Evolutionary conservation across 2,329 filamentous ascomycete species (phyloP).

Genomic region (Metarhizium humberi): DNA sequence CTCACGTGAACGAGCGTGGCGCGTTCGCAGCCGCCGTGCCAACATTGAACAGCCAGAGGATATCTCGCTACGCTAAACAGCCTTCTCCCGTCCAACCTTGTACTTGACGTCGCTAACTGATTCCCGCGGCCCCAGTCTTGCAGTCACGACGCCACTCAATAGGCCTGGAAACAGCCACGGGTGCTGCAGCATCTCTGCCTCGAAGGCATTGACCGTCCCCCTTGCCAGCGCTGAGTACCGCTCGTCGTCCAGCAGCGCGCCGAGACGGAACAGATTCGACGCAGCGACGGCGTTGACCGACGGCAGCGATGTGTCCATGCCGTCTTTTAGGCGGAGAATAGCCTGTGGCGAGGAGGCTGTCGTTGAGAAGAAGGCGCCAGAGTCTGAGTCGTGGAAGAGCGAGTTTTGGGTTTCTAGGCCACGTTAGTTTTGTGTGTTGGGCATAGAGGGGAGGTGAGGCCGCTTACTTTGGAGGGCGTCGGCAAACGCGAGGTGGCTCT

Average conservation of each 20-base stretch:
- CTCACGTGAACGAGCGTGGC: too few species aligned
- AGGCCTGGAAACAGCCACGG: slow-evolving; percentile 85
- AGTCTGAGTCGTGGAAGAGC: slow-evolving; percentile 64
- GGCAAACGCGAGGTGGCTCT: slow-evolving; percentile 68
- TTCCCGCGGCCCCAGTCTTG: slow-evolving; percentile 56
- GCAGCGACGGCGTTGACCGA: slow-evolving; percentile 85
- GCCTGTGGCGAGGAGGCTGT: slow-evolving; percentile 52
- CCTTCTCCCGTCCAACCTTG: slow-evolving; percentile 10
- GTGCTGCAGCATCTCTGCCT: slow-evolving; percentile 85
- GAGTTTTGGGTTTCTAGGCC: slow-evolving; percentile 58
- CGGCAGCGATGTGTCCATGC: slow-evolving; percentile 86
- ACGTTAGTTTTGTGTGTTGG: neutral
- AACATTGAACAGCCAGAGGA: too few species aligned
- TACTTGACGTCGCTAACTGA: slow-evolving; percentile 18
- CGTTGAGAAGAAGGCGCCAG: slow-evolving; percentile 67
- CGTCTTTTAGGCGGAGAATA: slow-evolving; percentile 84
- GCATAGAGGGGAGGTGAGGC: neutral
- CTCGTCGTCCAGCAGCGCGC: slow-evolving; percentile 56
- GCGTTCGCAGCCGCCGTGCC: too few species aligned
- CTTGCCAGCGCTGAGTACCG: slow-evolving; percentile 56
- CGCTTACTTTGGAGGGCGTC: slow-evolving; percentile 64
- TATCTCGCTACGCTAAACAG: neutral
- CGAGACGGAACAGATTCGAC: slow-evolving; percentile 76
- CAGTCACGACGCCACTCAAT: slow-evolving; percentile 64
- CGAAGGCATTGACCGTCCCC: slow-evolving; percentile 75